Base-by-base conservation (phyloP, 495 filamentous ascomycete species). In the Mytilinidion resinicola region DNA sequence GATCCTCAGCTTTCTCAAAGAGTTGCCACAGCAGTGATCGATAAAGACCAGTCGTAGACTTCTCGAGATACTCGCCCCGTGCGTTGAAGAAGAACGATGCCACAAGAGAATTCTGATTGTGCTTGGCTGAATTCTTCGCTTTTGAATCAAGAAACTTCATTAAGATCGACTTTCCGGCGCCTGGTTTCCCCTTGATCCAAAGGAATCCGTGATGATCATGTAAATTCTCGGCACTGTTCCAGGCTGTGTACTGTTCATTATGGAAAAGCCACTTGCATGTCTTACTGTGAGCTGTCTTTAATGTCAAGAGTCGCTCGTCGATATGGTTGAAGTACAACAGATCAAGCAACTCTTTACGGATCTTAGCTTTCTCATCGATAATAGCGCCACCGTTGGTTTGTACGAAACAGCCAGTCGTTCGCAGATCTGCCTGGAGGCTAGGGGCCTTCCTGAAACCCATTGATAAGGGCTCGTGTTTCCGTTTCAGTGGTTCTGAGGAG, bases 81-180 rank as follows among this genome's bases (percentile, higher is more conserved):
- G 66, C 71, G 37, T 73, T 62, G 61, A 75, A 75, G 57, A 74
- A 77, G 57, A 67, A 73, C 9, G 66, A 64, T n/a, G 67, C 60
- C n/a, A n/a, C n/a, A n/a, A n/a, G n/a, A n/a, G n/a, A n/a, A 15
- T 4, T 34, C 2, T 12, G 14, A 4, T 12, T 14, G n/a, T 50
- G 47, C 9, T 3, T 3, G 4, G 4, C 14, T 20, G n/a, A 4
- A 14, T 50, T 21, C 21, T 14, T 21, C 25, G 30, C 53, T 3
- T 12, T 17, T 5, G 51, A 30, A 12, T 41, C 17, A 3, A 37
- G 10, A 11, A 30, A 35, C 39, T 59, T 59, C 25, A 37, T 53
- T 3, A 59, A 1, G 3, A 50, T 59, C 19, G 56, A 62, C 53
- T 62, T 62, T 11, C 59, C 59, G 3, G 59, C 14, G 2, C 59